These are phyloP conservation scores for Pythium aphanidermatum DNA, from an alignment of 352 stramenopile species.

Conservation along the genomic window DNA sequence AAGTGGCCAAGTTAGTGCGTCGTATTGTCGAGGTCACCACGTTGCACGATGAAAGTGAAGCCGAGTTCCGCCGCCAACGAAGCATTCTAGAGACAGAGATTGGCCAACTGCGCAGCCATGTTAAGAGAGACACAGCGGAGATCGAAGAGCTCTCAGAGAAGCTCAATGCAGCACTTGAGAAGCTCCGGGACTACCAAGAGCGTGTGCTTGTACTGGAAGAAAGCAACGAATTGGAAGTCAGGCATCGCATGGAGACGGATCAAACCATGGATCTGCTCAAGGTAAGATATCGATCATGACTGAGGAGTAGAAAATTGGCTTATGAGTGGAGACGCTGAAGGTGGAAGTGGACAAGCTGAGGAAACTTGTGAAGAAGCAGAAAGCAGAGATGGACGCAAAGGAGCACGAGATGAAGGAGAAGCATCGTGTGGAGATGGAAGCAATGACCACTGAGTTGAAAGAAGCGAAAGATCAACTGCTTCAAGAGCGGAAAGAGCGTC, in stretches of 20 bases:
- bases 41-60: conserved; percentile 51
- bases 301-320: background rate
- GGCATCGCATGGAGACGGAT: conserved; percentile 44
- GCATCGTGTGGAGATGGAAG: conserved; percentile 30
- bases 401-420: conserved; percentile 23
- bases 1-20: conserved; percentile 71
- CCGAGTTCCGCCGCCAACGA: conserved; percentile 36
- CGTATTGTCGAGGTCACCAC: conserved; percentile 66
- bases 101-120: conserved; percentile 36
- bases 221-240: conserved; percentile 45
- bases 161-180: conserved; percentile 32
- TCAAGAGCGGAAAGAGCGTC: conserved; percentile 40
- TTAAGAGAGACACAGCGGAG: conserved; percentile 35
- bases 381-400: conserved; percentile 33
- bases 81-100: conserved; percentile 40
- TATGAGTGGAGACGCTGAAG: conserved; percentile 1
- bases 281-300: conserved; percentile 1
- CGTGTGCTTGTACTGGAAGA: conserved; percentile 54
- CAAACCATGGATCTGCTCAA: conserved; percentile 68
- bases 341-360: conserved; percentile 64
- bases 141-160: conserved; percentile 48
- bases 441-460: conserved; percentile 33
- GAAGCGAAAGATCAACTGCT: conserved; percentile 49
- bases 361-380: conserved; percentile 41
- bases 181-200: conserved; percentile 46